These are phyloP conservation scores for Fusarium miscanthi DNA, from an alignment of 2,329 filamentous ascomycete species.

Conservation along the genomic window DNA sequence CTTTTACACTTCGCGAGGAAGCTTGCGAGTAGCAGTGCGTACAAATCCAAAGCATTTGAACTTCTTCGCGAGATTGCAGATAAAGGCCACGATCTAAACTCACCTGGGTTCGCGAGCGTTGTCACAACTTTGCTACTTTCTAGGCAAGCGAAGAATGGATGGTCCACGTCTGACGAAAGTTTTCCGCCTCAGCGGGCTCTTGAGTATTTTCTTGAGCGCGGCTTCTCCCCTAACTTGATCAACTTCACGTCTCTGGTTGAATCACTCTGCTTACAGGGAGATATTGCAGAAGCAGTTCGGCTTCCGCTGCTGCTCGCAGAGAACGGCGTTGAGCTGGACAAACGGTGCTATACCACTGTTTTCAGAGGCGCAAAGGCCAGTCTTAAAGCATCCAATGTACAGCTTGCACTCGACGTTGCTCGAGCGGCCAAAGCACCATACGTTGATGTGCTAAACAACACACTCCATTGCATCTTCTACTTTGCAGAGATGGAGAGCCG, in stretches of 20 bases:
- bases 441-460: conserved; percentile 51
- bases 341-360: conserved; percentile 74
- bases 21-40: conserved; percentile 53
- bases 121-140: conserved; percentile 69
- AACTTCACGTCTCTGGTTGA: conserved; percentile 76
- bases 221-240: conserved; percentile 70
- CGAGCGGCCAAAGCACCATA: conserved; percentile 61
- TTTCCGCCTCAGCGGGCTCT: conserved; percentile 50
- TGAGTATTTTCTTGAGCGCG: conserved; percentile 64
- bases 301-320: conserved; percentile 50
- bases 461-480: conserved; percentile 62
- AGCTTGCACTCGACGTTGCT: conserved; percentile 50
- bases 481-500: conserved; percentile 55
- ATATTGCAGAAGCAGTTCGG: conserved; percentile 51
- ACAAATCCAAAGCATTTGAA: conserved; percentile 58
- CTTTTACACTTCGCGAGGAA: conserved; percentile 59
- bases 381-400: conserved; percentile 64
- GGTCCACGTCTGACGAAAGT: conserved; percentile 26
- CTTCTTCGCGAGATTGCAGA: conserved; percentile 54
- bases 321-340: conserved; percentile 69
- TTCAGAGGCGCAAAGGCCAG: conserved; percentile 75
- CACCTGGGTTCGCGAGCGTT: conserved; percentile 60
- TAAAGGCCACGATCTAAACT: conserved; percentile 58
- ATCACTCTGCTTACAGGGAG: conserved; percentile 70
- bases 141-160: conserved; percentile 33